Percentiles rank a stretch among this genome's conserved stretches.
These are phyloP conservation scores for Tolypocladium cylindrosporum DNA, from an alignment of 2,329 filamentous ascomycete genomes.

Conservation along the genomic window DNA sequence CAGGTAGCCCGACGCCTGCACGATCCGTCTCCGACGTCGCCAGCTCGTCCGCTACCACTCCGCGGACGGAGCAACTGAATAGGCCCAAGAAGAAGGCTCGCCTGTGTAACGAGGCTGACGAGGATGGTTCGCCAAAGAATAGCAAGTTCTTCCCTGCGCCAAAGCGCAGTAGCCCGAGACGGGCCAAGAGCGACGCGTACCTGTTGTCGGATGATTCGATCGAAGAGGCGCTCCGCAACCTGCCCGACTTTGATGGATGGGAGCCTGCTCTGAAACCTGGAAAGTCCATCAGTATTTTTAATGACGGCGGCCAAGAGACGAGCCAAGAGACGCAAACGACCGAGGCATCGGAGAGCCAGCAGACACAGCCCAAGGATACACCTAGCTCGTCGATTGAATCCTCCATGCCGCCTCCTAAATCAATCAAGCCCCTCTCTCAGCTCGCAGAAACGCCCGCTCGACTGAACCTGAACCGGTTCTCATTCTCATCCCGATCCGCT, in stretches of 20 bases:
- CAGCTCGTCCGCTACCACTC: constrained; percentile 2
- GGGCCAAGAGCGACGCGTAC: constrained; percentile 28
- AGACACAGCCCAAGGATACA: constrained; percentile 10
- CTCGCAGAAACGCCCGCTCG: constrained; percentile 18
- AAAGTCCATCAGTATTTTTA: constrained; percentile 33
- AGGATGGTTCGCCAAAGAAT: constrained; percentile 25
- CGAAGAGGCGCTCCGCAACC: constrained; percentile 39
- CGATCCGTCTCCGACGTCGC: constrained; percentile 7
- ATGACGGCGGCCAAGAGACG: constrained; percentile 24
- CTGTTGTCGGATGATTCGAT: constrained; percentile 48
- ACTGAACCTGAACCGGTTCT: constrained; percentile 22
- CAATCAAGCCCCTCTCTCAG: constrained; percentile 9
- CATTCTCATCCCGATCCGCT: constrained; percentile 17
- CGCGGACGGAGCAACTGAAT: constrained; percentile 12
- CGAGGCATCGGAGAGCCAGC: constrained; percentile 10
- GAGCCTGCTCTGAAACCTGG: constrained; percentile 22
- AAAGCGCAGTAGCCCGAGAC: constrained; percentile 15
- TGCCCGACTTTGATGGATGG: constrained; percentile 45
- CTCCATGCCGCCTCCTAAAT: constrained; percentile 18
- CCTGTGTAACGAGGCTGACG: constrained; percentile 34
- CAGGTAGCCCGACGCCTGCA: constrained; percentile 9
- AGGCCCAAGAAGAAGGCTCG: constrained; percentile 48
- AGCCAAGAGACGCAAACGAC: constrained; percentile 6
- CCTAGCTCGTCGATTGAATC: constrained; percentile 12
- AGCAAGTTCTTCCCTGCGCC: constrained; percentile 44